Evolutionary conservation across 768 basidiomycete genomes (phyloP).

Genomic region (Cystofilobasidium macerans): DNA sequence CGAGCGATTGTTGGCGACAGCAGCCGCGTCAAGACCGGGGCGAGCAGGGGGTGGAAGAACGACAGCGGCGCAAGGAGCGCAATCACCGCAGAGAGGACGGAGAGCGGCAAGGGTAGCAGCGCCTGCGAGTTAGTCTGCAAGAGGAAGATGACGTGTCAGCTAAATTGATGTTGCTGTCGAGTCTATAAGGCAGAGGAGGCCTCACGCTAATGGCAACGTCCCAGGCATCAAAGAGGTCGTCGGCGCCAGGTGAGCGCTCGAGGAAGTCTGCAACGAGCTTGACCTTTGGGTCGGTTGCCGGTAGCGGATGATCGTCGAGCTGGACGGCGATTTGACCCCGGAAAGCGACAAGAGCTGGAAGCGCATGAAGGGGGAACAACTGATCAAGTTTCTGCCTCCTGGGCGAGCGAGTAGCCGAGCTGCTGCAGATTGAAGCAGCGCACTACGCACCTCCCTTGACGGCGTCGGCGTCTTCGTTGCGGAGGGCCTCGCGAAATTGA

Average conservation of each 20-base stretch:
- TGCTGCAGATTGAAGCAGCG: no score
- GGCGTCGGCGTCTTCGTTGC: constrained; percentile 9
- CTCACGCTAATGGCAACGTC: constrained; percentile 48
- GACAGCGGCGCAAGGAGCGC: constrained; percentile 57
- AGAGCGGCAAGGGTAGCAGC: constrained; percentile 38
- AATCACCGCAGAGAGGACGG: constrained; percentile 52
- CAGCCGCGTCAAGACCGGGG: constrained; percentile 52
- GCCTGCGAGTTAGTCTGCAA: constrained; percentile 13
- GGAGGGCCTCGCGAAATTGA: constrained; percentile 21
- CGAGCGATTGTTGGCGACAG: constrained; percentile 50
- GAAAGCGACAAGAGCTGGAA: constrained; percentile 45
- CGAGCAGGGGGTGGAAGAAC: constrained; percentile 53
- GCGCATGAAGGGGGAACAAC: neutral
- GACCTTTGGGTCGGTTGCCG: constrained; percentile 32
- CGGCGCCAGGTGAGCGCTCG: constrained; percentile 47
- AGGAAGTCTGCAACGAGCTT: constrained; percentile 54
- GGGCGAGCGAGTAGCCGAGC: no score
- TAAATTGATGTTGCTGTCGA: no score
- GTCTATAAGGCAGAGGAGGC: constrained; percentile 29
- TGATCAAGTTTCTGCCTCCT: neutral
- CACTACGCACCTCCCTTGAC: constrained; percentile 21
- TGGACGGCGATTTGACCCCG: constrained; percentile 55
- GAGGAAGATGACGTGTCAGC: neutral
- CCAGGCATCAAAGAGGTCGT: constrained; percentile 57
- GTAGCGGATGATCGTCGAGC: constrained; percentile 45